Evolutionary conservation across 2,329 filamentous ascomycete species (phyloP).

Genomic region (Aspergillus sp.): DNA sequence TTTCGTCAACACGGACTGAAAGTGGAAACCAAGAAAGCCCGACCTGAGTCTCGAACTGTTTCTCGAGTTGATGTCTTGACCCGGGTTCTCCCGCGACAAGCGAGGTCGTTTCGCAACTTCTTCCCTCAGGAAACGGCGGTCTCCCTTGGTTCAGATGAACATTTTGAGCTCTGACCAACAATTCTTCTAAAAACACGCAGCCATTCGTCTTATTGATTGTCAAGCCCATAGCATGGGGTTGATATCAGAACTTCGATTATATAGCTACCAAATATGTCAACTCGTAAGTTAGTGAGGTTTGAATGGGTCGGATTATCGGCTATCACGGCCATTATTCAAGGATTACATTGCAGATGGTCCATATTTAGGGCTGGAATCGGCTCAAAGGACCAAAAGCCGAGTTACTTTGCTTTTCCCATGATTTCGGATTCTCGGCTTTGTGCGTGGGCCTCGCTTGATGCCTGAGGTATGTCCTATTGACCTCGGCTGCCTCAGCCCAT

Average conservation of each 20-base stretch:
- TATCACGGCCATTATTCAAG: background rate
- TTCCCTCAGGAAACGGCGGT: background rate
- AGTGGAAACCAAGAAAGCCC: background rate
- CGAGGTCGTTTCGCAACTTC: background rate
- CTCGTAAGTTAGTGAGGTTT: background rate
- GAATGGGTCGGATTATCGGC: background rate
- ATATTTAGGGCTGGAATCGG: background rate
- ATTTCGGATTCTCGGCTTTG: constrained; percentile 3
- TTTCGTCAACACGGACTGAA: background rate
- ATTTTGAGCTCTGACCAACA: background rate
- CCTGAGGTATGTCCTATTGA: constrained; percentile 8
- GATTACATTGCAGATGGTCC: background rate
- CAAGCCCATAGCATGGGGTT: background rate
- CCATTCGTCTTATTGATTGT: background rate
- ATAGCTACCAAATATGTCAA: background rate
- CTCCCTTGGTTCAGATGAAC: background rate
- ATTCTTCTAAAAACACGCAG: background rate
- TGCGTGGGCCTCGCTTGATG: constrained; percentile 17
- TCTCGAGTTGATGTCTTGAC: background rate
- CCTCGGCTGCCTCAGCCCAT: constrained; percentile 5
- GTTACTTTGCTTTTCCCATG: background rate
- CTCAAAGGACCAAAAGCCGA: background rate
- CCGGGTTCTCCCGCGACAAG: constrained; percentile 2
- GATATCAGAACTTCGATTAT: background rate
- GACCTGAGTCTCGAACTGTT: background rate